Percentiles rank a stretch among this genome's conserved stretches.
phyloP scores from a whole-genome alignment of 305 asterid genomes.

The Stenogyne calaminthoides region DNA sequence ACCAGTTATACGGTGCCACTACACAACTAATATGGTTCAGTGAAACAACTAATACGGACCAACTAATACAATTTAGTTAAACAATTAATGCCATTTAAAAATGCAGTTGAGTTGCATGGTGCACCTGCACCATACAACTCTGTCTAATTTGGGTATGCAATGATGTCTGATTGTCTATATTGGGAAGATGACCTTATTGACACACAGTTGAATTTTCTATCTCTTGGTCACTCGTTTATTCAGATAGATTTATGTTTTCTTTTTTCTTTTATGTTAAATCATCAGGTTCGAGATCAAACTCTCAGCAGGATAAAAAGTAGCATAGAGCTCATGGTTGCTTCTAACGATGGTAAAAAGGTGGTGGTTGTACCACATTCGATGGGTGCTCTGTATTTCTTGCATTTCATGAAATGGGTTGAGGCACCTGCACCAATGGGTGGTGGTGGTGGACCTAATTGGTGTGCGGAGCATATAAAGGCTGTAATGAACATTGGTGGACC shows the following conservation, averaged over 20 bases:
- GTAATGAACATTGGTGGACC: conserved; percentile 87
- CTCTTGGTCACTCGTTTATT: conserved; percentile 15
- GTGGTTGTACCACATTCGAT: conserved; percentile 88
- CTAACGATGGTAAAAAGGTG: conserved; percentile 73
- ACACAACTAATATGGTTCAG: no score
- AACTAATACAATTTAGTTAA: no score
- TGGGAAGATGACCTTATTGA: background rate
- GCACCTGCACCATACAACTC: no score
- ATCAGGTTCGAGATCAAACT: conserved; percentile 79
- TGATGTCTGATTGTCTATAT: background rate
- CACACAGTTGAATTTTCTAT: conserved; percentile 14
- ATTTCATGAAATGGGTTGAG: conserved; percentile 95
- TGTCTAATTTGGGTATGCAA: background rate
- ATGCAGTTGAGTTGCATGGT: no score
- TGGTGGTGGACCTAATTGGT: conserved; percentile 86
- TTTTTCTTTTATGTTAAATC: conserved; percentile 16
- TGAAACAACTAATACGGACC: no score
- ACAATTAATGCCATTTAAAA: no score
- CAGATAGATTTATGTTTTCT: conserved; percentile 5
- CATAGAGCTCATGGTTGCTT: conserved; percentile 77
- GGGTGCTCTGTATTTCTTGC: conserved; percentile 86
- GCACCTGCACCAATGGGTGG: conserved; percentile 83
- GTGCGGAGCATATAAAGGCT: conserved; percentile 76
- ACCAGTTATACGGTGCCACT: no score
- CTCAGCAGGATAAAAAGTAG: conserved; percentile 79